Conservation (phyloP, 176 grass and related monocot genomes). For the Microstegium vimineum region DNA sequence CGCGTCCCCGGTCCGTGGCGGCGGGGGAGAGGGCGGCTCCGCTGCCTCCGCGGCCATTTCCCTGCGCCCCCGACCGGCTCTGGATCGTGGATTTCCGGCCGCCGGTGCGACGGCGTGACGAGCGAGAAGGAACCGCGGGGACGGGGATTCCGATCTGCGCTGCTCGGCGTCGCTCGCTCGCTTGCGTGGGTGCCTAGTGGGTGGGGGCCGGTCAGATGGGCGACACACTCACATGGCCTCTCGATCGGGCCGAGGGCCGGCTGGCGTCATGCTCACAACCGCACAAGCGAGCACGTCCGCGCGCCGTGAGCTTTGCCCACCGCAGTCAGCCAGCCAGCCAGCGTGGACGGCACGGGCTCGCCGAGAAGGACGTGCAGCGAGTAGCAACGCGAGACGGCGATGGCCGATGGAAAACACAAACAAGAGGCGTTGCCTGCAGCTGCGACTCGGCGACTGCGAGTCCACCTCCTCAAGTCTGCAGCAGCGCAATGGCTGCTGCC, state of each 20-base stretch:
- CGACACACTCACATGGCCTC: conserved; percentile 38
- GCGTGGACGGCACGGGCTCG: neutral
- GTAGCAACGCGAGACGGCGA: too few relatives aligned
- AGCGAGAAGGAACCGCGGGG: neutral
- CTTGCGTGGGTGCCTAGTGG: conserved; percentile 10
- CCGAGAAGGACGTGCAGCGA: neutral
- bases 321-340: neutral
- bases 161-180: neutral
- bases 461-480: neutral
- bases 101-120: neutral
- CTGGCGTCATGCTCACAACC: conserved; percentile 22
- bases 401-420: too few relatives aligned
- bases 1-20: neutral
- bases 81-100: neutral
- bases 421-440: neutral
- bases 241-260: neutral
- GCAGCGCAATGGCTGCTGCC: neutral
- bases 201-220: conserved; percentile 22
- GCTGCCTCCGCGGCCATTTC: conserved; percentile 24
- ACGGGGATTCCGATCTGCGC: conserved; percentile 25
- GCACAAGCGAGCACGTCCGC: neutral
- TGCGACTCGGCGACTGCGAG: neutral
- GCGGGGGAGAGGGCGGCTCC: neutral
- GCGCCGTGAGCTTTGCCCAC: conserved; percentile 9
- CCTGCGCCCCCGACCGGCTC: neutral